Evolutionary conservation across 441 rosid species (phyloP).

Genomic region (Corymbia citriodora): DNA sequence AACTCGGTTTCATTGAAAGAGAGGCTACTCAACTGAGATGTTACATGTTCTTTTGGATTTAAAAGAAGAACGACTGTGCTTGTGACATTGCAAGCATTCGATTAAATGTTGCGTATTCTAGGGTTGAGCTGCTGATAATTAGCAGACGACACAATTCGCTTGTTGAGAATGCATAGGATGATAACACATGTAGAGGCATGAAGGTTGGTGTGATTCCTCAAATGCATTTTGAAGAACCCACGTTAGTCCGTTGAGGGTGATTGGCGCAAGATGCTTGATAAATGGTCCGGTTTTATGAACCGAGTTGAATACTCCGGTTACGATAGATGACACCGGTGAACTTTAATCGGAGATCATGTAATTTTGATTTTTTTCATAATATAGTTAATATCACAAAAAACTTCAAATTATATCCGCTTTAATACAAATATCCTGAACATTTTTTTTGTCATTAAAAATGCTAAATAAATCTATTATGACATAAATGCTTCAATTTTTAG

Average conservation of each 20-base stretch:
- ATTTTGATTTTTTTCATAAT: not conserved
- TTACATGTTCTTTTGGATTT: not conserved
- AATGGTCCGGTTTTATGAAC: not conserved
- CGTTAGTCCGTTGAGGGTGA: not conserved
- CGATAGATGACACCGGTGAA: not conserved
- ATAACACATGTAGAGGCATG: not conserved
- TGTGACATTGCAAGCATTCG: not conserved
- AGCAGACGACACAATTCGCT: not conserved
- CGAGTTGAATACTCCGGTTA: not conserved
- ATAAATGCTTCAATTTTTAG: too few species aligned
- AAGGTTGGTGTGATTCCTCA: not conserved
- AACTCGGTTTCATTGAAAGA: not conserved
- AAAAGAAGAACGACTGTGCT: not conserved
- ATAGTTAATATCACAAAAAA: too few species aligned
- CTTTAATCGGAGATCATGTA: not conserved
- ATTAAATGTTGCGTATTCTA: not conserved
- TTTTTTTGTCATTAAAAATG: too few species aligned
- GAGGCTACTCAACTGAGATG: not conserved
- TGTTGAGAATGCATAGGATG: not conserved
- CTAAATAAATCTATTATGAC: too few species aligned
- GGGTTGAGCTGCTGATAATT: not conserved
- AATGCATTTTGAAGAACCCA: not conserved
- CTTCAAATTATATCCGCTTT: too few species aligned
- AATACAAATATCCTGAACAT: too few species aligned
- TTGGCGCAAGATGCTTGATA: not conserved